Percentiles rank a stretch among this genome's conserved stretches.
These are phyloP conservation scores for Paraleonurus japonicus DNA, from an alignment of 257 asterid species.

Conservation along the genomic window DNA sequence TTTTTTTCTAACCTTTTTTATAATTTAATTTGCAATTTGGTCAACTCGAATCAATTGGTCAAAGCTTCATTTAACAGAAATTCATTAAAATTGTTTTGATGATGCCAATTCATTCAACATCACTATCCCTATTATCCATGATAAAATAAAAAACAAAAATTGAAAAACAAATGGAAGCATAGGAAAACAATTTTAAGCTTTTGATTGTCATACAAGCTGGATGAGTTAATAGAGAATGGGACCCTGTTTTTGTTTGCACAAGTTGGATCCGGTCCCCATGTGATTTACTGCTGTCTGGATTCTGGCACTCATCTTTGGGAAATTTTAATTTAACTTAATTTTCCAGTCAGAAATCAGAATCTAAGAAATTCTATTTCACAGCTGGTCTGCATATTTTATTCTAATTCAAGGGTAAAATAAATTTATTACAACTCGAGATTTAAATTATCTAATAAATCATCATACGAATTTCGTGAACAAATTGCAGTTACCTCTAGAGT, in stretches of 20 bases:
- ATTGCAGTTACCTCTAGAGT: no score
- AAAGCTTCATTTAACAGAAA: no score
- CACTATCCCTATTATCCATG: neutral
- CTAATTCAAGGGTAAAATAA: no score
- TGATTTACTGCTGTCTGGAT: constrained; percentile 21
- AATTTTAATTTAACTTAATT: neutral
- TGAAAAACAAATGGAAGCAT: neutral
- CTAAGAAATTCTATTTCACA: neutral
- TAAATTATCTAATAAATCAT: no score
- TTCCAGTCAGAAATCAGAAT: neutral
- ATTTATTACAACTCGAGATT: no score
- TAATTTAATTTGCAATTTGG: no score
- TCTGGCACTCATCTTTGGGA: neutral
- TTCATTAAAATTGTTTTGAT: neutral
- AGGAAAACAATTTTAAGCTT: constrained; percentile 12
- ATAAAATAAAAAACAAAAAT: neutral
- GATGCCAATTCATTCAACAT: neutral
- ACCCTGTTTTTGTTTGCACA: constrained; percentile 1
- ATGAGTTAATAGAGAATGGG: constrained; percentile 2
- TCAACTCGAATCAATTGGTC: no score
- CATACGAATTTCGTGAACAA: no score
- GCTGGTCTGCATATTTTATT: neutral
- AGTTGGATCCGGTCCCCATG: constrained; percentile 19
- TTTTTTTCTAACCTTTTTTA: no score
- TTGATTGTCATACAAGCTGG: constrained; percentile 15